Base-by-base conservation (phyloP, 2,329 filamentous ascomycete genomes). In the Alternaria triticimaculans region DNA sequence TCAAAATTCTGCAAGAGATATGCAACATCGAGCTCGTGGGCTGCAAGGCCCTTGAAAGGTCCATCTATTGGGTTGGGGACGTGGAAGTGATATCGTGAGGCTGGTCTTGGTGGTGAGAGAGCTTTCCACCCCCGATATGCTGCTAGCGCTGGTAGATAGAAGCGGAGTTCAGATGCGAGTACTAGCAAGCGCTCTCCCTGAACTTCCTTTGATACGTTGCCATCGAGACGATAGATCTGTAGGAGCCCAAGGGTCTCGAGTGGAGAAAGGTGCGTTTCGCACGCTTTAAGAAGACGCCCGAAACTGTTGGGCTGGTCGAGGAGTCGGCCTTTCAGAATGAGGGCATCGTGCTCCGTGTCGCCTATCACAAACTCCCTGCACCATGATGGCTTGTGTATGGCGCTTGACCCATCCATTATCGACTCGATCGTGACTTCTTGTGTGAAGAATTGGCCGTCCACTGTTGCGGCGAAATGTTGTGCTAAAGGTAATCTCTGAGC, bases 301-400 rank as follows among this genome's bases (percentile, higher is more conserved):
- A 74, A 55, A 5, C 65, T 54, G 12, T 65, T 44, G 6, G 74
- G 72, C 3, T 67, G 59, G 11, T 76, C 70, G 2, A 85, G 73
- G 9, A 82, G 68, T n/a, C 73, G 64, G 6, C 55, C 58, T 63
- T 76, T 76, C 5, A 76, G 57, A 11, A 75, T 49, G 3, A 73
- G 73, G 5, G 69, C 74, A 74, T 86, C 84, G 63, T 83, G 80
- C 53, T 80, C 75, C 44, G 81, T 81, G 69, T 85, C 81, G 6
- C 84, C 85, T 25, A 85, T 77, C 6, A 85, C 75, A 23, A 86
- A 68, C 28, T 80, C 78, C 45, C 80, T 75, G 58, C 82, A 85
- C 84, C 84, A 86, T 3, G 66, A 58, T 41, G 77, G 81, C 6
- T 81, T 84, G 25, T 80, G 77, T 23, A 30, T 80, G 20, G 26